phyloP scores from a whole-genome alignment of 176 grass and related monocot species.

The Oropetium thomaeum region DNA sequence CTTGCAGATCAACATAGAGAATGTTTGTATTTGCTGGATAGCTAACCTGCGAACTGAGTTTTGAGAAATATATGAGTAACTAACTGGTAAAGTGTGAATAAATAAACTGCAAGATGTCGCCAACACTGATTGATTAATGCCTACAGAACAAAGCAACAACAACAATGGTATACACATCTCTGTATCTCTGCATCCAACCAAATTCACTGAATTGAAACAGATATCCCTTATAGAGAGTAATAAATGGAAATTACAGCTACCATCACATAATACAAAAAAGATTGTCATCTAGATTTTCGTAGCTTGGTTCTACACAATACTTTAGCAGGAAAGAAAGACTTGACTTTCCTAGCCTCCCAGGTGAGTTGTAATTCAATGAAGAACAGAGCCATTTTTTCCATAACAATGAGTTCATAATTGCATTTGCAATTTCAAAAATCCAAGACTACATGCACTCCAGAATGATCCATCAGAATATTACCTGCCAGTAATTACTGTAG shows the following conservation, averaged over 20 bases:
- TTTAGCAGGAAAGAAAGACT: neutral
- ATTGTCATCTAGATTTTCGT: neutral
- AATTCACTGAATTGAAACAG: slow-evolving; percentile 6
- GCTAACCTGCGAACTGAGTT: slow-evolving; percentile 68
- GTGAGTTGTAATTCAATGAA: neutral
- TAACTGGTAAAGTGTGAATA: slow-evolving; percentile 1
- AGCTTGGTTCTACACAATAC: neutral
- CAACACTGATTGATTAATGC: neutral
- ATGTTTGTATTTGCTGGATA: slow-evolving; percentile 99
- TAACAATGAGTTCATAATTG: neutral
- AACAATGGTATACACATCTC: neutral
- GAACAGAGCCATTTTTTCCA: neutral
- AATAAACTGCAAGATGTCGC: neutral
- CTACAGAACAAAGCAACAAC: neutral
- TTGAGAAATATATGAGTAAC: slow-evolving; percentile 39
- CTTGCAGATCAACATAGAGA: slow-evolving; percentile 88
- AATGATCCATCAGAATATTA: slow-evolving; percentile 26
- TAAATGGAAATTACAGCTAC: neutral
- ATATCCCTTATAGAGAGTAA: neutral
- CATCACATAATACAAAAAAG: slow-evolving; percentile 3
- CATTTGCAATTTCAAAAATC: neutral
- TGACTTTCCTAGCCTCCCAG: neutral
- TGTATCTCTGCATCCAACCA: slow-evolving; percentile 13
- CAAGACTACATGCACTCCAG: neutral
- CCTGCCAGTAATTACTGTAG: slow-evolving; percentile 58